Percentiles rank a stretch among this genome's conserved stretches.
phyloP scores from a whole-genome alignment of 441 rosid species.

The Melastoma candidum region DNA sequence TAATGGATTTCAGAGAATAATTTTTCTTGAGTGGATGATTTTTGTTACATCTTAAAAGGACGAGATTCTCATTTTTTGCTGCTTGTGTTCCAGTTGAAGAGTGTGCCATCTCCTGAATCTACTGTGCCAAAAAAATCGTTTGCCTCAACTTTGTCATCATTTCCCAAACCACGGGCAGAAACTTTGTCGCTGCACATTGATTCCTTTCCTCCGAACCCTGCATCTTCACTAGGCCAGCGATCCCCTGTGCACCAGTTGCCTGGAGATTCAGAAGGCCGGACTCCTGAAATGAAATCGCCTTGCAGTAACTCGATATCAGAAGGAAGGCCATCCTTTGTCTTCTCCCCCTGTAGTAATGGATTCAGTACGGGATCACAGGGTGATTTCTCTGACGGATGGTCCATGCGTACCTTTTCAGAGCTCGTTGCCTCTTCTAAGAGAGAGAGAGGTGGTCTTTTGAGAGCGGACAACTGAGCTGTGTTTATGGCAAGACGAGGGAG shows the following conservation, averaged over 20 bases:
- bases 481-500: slow-evolving; percentile 53
- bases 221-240: slow-evolving; percentile 56
- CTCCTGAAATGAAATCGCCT: slow-evolving; percentile 70
- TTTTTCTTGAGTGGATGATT: slow-evolving; percentile 2
- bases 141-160: slow-evolving; percentile 31
- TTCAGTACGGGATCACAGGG: slow-evolving; percentile 60
- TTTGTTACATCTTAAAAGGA: background rate
- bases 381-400: slow-evolving; percentile 90
- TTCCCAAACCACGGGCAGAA: slow-evolving; percentile 40
- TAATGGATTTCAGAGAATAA: slow-evolving; percentile 4
- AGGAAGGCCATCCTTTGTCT: slow-evolving; percentile 76
- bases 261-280: slow-evolving; percentile 89
- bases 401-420: slow-evolving; percentile 77
- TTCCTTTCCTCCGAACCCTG: slow-evolving; percentile 59
- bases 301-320: slow-evolving; percentile 57
- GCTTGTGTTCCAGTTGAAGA: slow-evolving; percentile 45
- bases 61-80: background rate
- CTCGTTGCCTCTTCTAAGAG: slow-evolving; percentile 79
- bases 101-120: slow-evolving; percentile 37
- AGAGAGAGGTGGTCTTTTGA: slow-evolving; percentile 85
- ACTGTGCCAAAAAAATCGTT: slow-evolving; percentile 43
- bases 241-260: slow-evolving; percentile 69
- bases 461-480: slow-evolving; percentile 57
- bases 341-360: slow-evolving; percentile 63
- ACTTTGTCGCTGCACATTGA: slow-evolving; percentile 28